A percentile compares a stretch with the other conserved stretches of the same genome.
These are phyloP conservation scores for Ricinus communis DNA, from an alignment of 345 rosid genomes.

Conservation along the genomic window DNA sequence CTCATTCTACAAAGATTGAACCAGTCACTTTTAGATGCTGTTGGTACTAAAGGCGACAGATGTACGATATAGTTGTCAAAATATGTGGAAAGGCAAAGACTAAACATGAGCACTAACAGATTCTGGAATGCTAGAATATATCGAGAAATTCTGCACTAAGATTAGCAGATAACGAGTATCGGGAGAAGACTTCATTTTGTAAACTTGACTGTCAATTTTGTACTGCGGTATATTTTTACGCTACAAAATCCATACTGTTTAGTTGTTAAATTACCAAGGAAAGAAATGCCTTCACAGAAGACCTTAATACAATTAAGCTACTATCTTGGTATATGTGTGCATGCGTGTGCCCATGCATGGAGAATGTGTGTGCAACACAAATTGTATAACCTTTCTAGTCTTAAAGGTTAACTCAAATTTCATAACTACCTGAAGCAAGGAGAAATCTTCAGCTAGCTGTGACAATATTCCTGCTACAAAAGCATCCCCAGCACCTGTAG, in stretches of 20 bases:
- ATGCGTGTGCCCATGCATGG: too few relatives aligned
- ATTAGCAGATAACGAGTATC: background rate
- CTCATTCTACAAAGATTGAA: constrained; percentile 55
- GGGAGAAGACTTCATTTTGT: background rate
- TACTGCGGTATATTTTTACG: too few relatives aligned
- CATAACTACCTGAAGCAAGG: constrained; percentile 79
- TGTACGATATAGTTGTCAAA: too few relatives aligned
- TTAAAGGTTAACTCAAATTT: too few relatives aligned
- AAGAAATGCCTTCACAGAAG: too few relatives aligned
- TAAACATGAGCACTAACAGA: too few relatives aligned
- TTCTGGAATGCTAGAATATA: background rate
- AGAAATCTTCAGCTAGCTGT: constrained; percentile 63
- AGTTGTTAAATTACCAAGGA: too few relatives aligned
- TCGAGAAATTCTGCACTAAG: background rate
- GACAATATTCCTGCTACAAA: constrained; percentile 81
- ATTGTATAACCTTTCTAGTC: background rate
- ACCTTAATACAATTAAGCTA: too few relatives aligned
- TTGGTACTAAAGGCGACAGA: background rate
- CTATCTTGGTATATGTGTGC: too few relatives aligned
- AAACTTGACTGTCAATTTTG: too few relatives aligned
- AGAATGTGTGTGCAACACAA: background rate
- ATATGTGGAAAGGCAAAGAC: background rate
- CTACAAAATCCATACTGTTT: too few relatives aligned
- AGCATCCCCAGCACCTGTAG: constrained; percentile 99
- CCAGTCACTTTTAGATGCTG: background rate